phyloP scores from a whole-genome alignment of 164 flowering plant genomes.

The Stephania japonica region DNA sequence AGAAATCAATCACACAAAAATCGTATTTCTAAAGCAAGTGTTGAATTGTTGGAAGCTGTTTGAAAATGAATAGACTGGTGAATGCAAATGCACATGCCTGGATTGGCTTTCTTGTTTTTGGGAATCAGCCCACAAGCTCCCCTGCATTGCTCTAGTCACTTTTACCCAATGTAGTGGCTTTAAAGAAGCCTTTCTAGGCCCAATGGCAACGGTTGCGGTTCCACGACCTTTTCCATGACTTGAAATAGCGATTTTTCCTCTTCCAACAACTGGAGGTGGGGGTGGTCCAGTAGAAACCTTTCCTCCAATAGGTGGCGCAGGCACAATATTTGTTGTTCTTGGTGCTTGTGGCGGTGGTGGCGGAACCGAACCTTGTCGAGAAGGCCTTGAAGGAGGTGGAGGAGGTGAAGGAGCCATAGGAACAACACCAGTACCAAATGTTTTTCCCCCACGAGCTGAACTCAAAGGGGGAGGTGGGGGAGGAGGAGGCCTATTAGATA shows the following conservation, averaged over 20 bases:
- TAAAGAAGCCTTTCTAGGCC: constrained; percentile 60
- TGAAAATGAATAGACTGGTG: not conserved
- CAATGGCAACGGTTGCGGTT: constrained; percentile 25
- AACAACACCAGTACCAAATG: not conserved
- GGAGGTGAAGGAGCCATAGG: constrained; percentile 26
- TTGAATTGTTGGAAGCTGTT: not conserved
- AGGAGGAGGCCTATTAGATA: constrained; percentile 28
- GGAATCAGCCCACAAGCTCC: constrained; percentile 95
- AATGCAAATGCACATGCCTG: constrained; percentile 37
- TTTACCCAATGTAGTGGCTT: constrained; percentile 97
- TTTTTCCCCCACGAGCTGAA: constrained; percentile 11
- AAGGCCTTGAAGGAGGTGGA: constrained; percentile 29
- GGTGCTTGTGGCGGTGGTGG: constrained; percentile 51
- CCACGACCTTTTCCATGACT: constrained; percentile 52
- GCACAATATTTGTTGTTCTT: constrained; percentile 35
- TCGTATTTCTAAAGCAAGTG: not conserved
- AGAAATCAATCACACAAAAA: not conserved
- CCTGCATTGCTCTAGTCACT: constrained; percentile 93
- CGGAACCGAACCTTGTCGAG: constrained; percentile 24
- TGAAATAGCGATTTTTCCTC: constrained; percentile 39
- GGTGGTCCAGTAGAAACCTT: constrained; percentile 42
- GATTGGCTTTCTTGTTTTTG: constrained; percentile 62
- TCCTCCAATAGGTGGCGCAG: constrained; percentile 49
- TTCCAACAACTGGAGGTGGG: constrained; percentile 65
- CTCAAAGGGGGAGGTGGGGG: constrained; percentile 26